Evolutionary conservation across 2,329 filamentous ascomycete species (phyloP).

Genomic region (Ophiostoma australiae): DNA sequence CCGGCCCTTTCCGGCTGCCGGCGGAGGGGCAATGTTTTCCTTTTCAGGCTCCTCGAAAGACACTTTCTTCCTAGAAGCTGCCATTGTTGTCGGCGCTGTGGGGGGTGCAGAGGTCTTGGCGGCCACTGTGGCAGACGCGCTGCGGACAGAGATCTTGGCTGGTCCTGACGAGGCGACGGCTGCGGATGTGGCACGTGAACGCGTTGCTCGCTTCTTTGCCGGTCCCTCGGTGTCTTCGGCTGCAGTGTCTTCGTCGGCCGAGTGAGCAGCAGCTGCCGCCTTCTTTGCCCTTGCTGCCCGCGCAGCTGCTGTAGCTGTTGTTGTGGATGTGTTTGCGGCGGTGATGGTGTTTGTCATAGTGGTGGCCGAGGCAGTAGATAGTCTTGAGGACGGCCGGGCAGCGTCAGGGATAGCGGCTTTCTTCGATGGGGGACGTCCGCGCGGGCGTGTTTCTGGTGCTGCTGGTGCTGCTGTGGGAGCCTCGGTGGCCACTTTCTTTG

Average conservation of each 20-base stretch:
- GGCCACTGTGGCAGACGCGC: conserved; percentile 33
- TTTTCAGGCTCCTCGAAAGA: conserved; percentile 62
- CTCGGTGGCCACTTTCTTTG: conserved; percentile 41
- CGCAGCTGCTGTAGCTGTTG: conserved; percentile 30
- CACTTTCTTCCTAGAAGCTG: conserved; percentile 53
- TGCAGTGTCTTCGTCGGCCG: neutral
- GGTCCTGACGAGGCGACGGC: conserved; percentile 34
- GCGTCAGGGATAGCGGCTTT: conserved; percentile 19
- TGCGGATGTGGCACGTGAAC: conserved; percentile 30
- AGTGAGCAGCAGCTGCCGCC: conserved; percentile 22
- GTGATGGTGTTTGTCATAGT: neutral
- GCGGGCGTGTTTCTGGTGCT: conserved; percentile 16
- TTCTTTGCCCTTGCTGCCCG: conserved; percentile 37
- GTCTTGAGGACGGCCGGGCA: conserved; percentile 16
- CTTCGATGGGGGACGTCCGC: conserved; percentile 32
- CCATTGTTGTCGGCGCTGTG: conserved; percentile 35
- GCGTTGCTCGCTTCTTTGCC: conserved; percentile 36
- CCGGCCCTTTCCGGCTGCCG: conserved; percentile 33
- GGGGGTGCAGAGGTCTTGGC: conserved; percentile 13
- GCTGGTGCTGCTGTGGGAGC: conserved; percentile 29
- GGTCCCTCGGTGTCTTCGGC: conserved; percentile 30
- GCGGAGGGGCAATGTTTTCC: conserved; percentile 49
- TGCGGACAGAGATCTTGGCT: conserved; percentile 36
- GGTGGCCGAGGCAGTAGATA: neutral
- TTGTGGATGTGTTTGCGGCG: neutral